Base-by-base conservation (phyloP, 169 alveolate species). In the Toxoplasma gondii region DNA sequence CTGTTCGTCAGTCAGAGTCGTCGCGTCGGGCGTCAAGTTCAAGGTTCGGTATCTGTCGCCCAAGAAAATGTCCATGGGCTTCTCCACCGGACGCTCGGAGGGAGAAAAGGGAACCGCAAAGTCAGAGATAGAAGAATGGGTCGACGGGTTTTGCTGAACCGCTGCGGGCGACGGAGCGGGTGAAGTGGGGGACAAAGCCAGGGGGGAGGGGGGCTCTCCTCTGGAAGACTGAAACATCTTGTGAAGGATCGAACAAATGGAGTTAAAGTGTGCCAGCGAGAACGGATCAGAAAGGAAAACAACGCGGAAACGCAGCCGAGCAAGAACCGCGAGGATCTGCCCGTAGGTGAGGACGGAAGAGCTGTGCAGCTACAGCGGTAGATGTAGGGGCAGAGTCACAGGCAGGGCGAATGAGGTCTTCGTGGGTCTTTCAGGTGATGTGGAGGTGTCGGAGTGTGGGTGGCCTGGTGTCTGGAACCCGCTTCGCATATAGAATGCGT, bases 1-100 rank as follows among this genome's bases (percentile, higher is more conserved):
- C 90, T 82, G 69, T 43, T 82, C 90, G 9, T 22, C 44, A 2
- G 90, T 82, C 67, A 41, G 19, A 49, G 58, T 49, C 44, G 88
- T 24, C n/a, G 12, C 90, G 17, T 16, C 41, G 44, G 90, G 69
- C n/a, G 90, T 49, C 22, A 82, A 24, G 29, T 43, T 38, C 90
- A 82, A 36, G 38, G 90, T 82, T 2, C 90, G 53, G 29, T 82
- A 82, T 12, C 90, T 12, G 69, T 82, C 67, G n/a, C 90, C 41
- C 34, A 82, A 31, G 67, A 82, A 82, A 16, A 82, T 82, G 53
- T 82, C 90, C 90, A 82, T 82, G 34, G 90, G 90, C 90, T 64
- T 82, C 34, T 38, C 90, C 64, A 67, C 39, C 39, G 90, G 34
- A 41, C 67, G 44, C n/a, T 49, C 58, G 58, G 81, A 9, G 19